These are phyloP conservation scores for Monosporascus ibericus DNA, from an alignment of 2,329 filamentous ascomycete species.

Conservation along the genomic window DNA sequence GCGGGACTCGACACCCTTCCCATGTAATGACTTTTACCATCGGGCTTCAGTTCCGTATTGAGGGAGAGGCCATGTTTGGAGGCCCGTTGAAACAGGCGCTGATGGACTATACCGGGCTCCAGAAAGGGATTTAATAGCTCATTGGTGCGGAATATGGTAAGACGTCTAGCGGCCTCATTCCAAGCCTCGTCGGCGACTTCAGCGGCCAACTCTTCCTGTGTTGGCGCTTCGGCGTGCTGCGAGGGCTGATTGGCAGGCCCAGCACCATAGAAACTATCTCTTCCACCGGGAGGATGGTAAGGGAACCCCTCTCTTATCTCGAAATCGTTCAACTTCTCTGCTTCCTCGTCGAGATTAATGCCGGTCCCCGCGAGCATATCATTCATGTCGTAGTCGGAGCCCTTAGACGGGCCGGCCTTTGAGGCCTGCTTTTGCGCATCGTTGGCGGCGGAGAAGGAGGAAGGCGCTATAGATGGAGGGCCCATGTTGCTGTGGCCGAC, in stretches of 20 bases:
- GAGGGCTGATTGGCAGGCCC: slow-evolving; percentile 60
- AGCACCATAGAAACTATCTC: slow-evolving; percentile 56
- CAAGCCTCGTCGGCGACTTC: slow-evolving; percentile 61
- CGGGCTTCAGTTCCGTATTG: slow-evolving; percentile 47
- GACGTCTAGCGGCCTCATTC: slow-evolving; percentile 56
- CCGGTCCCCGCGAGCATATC: slow-evolving; percentile 81
- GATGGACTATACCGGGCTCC: slow-evolving; percentile 54
- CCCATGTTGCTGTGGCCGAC: slow-evolving; percentile 25
- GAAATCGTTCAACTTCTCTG: slow-evolving; percentile 69
- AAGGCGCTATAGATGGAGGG: slow-evolving; percentile 19
- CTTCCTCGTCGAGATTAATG: slow-evolving; percentile 81
- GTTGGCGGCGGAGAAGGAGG: slow-evolving; percentile 16
- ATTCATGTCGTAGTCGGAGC: slow-evolving; percentile 65
- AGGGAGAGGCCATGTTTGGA: slow-evolving; percentile 51
- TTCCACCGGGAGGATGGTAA: slow-evolving; percentile 48
- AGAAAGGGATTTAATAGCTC: slow-evolving; percentile 72
- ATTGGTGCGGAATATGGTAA: slow-evolving; percentile 55
- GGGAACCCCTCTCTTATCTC: slow-evolving; percentile 49
- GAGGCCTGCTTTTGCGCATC: slow-evolving; percentile 46
- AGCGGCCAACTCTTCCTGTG: slow-evolving; percentile 60
- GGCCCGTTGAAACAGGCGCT: slow-evolving; percentile 51
- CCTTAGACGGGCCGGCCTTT: slow-evolving; percentile 55
- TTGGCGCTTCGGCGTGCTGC: slow-evolving; percentile 35
- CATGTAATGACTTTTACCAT: slow-evolving; percentile 31
- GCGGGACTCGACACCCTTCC: slow-evolving; percentile 44